Conservation (phyloP, 2,329 filamentous ascomycete species). For the Aspergillus neoniger region DNA sequence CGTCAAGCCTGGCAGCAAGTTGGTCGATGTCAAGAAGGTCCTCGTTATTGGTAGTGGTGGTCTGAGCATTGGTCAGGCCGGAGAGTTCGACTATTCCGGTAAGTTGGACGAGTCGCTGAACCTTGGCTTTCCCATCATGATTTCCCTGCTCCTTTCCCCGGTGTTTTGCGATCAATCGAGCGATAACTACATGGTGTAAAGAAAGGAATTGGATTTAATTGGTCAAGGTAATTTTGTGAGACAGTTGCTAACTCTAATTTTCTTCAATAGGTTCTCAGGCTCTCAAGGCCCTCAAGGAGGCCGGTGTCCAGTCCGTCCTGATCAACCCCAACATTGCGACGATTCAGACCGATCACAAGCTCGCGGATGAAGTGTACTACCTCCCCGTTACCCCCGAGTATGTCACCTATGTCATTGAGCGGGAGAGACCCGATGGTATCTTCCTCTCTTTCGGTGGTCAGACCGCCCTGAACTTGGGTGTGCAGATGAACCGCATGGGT, state of each 20-base stretch:
- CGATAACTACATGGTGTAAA: not conserved
- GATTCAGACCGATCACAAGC: conserved; percentile 94
- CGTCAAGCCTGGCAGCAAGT: conserved; percentile 72
- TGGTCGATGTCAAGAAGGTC: conserved; percentile 94
- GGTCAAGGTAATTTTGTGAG: not conserved
- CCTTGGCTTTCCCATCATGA: not conserved
- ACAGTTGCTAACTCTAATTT: conserved; percentile 23
- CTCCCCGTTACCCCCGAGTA: conserved; percentile 97
- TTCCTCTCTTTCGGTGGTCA: conserved; percentile 97
- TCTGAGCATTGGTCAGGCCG: conserved; percentile 93
- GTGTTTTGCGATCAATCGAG: not conserved
- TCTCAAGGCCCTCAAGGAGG: conserved; percentile 94
- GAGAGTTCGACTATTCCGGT: conserved; percentile 99
- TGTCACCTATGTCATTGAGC: conserved; percentile 95
- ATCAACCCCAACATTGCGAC: conserved; percentile 99
- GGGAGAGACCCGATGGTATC: conserved; percentile 93
- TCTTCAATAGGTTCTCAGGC: conserved; percentile 76
- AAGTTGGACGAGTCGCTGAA: conserved; percentile 41
- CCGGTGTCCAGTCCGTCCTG: conserved; percentile 84
- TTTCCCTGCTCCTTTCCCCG: not conserved
- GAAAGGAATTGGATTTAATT: not conserved
- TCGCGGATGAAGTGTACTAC: conserved; percentile 97
- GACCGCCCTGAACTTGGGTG: conserved; percentile 93
- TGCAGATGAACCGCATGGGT: conserved; percentile 94
- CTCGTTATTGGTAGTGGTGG: conserved; percentile 94